phyloP scores from a whole-genome alignment of 2,329 filamentous ascomycete species.

The Colletotrichum orbiculare region DNA sequence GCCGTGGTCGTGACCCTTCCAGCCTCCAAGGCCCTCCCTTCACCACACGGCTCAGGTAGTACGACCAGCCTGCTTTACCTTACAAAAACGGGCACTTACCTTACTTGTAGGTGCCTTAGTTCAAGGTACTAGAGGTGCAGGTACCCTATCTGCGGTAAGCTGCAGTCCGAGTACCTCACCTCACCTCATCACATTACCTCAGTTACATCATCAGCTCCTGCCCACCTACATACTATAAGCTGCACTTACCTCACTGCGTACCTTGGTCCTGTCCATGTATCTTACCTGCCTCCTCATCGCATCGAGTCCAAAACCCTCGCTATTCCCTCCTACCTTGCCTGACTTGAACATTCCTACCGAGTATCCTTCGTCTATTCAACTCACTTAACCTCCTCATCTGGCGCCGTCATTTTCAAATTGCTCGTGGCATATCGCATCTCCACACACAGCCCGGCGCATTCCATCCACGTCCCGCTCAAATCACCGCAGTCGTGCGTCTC shows the following conservation, averaged over 20 bases:
- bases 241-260: background rate
- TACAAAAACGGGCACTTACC: background rate
- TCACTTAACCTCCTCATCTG: too few species aligned
- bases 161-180: conserved; percentile 33
- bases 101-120: background rate
- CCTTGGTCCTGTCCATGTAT: background rate
- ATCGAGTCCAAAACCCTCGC: too few species aligned
- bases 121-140: conserved; percentile 4
- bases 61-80: background rate
- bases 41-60: conserved; percentile 3
- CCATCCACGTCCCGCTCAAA: conserved; percentile 8
- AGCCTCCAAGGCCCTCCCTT: conserved; percentile 16
- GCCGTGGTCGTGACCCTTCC: conserved; percentile 18
- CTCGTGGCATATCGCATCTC: background rate
- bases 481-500: conserved; percentile 14
- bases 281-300: background rate
- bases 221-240: conserved; percentile 10
- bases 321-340: too few species aligned
- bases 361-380: too few species aligned
- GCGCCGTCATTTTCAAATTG: too few species aligned
- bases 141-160: conserved; percentile 24
- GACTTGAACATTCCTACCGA: too few species aligned
- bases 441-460: conserved; percentile 4
- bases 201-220: conserved; percentile 34
- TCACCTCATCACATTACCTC: background rate